A percentile compares a stretch with the other conserved stretches of the same genome.
Conservation (phyloP, 257 asterid species). For the Fraxinus anomala region DNA sequence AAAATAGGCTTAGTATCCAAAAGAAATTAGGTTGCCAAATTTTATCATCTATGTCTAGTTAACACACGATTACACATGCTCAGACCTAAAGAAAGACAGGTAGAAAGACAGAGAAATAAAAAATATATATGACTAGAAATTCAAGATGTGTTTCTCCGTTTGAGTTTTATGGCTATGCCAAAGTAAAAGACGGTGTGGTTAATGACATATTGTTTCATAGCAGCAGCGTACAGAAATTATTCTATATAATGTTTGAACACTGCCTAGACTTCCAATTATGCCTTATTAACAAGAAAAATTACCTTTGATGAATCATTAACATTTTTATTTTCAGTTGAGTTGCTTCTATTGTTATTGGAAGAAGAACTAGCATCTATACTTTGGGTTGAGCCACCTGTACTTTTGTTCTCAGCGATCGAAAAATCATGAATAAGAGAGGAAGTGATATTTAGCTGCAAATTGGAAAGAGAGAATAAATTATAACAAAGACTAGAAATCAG, state of each 20-base stretch:
- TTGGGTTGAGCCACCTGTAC: neutral
- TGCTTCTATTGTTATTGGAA: neutral
- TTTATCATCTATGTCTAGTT: neutral
- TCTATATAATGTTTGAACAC: neutral
- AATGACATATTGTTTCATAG: neutral
- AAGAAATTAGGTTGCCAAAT: neutral
- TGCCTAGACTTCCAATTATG: neutral
- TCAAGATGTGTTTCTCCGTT: neutral
- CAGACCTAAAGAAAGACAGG: neutral
- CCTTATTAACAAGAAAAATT: neutral
- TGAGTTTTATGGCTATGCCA: neutral
- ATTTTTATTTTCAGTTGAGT: neutral
- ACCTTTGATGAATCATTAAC: slow-evolving; percentile 10
- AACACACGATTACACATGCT: neutral
- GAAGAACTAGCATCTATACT: slow-evolving; percentile 5
- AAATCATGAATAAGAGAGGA: slow-evolving; percentile 39
- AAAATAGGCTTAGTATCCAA: neutral
- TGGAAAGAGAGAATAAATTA: slow-evolving; percentile 22
- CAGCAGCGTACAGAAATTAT: neutral
- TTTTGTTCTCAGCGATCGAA: neutral
- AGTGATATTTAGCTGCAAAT: slow-evolving; percentile 58
- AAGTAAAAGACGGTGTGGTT: neutral
- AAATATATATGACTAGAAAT: neutral
- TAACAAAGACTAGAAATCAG: neutral
- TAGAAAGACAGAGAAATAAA: neutral